Base-by-base conservation (phyloP, 495 filamentous ascomycete genomes). In the Parathielavia appendiculata region DNA sequence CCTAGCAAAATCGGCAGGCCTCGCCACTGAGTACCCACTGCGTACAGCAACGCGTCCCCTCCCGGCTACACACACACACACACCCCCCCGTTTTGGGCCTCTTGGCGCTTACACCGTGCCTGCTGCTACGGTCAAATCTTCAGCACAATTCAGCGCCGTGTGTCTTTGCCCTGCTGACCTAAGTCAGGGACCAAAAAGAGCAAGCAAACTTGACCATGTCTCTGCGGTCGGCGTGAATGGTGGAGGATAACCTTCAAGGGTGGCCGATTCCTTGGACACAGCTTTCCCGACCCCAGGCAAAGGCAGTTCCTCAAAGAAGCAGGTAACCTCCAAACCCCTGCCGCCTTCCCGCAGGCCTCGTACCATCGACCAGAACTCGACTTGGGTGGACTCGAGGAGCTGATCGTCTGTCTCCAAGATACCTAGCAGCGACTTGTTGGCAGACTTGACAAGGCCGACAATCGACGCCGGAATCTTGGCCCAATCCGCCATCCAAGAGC, bases 181-280 rank as follows among this genome's bases (percentile, higher is more conserved):
- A n/a, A n/a, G n/a, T n/a, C n/a, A n/a, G n/a, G n/a, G n/a, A n/a
- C n/a, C n/a, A n/a, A n/a, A n/a, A n/a, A n/a, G n/a, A n/a, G n/a
- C n/a, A 43, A 36, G 32, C 49, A 57, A 76, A 78, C 41, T 66
- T 75, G 34, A 68, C 69, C 74, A 76, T 76, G 17, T 73, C 55
- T 6, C 68, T 63, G 54, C 76, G 75, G 49, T 74, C 70, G 19
- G 69, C 71, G 44, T 68, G 67, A 32, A 78, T 66, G 58, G 63
- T 65, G 19, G 65, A 32, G n/a, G 59, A 51, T 72, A 68, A 39
- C 66, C 64, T 1, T 63, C 57, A 17, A 66, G 44, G 20, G 54
- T 61, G 35, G 77, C 75, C 6, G 76, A 80, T 20, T 72, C 46
- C 39, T 66, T 60, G 30, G 75, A 66, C 19, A 76, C 75, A 36